Conservation (phyloP, 2,329 filamentous ascomycete genomes). For the Colletotrichum costaricense region DNA sequence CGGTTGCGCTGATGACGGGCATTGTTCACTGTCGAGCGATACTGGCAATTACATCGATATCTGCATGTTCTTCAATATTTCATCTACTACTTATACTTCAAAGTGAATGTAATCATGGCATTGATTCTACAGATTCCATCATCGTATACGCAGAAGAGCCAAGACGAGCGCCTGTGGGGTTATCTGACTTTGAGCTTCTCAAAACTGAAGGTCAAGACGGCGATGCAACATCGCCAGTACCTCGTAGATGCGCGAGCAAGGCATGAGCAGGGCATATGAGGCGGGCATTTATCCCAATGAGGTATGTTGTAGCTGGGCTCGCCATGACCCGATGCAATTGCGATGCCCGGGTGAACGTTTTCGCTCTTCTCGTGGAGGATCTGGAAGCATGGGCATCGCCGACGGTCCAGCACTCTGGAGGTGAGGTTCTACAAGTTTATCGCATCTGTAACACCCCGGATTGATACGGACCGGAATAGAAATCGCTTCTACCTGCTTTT, state of each 20-base stretch:
- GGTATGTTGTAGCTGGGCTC: constrained; percentile 1
- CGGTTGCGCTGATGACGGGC: neutral
- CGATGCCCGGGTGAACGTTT: constrained; percentile 14
- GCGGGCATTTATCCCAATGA: neutral
- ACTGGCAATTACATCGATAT: neutral
- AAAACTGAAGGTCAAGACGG: constrained; percentile 11
- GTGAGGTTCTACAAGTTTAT: too few relatives aligned
- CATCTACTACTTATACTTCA: neutral
- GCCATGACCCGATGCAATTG: neutral
- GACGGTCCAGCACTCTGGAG: neutral
- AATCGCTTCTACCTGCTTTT: neutral
- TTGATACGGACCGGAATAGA: neutral
- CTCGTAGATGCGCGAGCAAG: neutral
- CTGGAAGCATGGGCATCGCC: neutral
- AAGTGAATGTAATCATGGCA: too few relatives aligned
- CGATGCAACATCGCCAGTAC: neutral
- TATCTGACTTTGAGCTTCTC: neutral
- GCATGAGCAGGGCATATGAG: neutral
- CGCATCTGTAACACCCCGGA: too few relatives aligned
- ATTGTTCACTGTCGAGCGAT: neutral
- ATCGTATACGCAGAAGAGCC: neutral
- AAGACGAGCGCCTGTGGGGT: constrained; percentile 11
- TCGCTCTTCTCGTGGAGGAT: neutral
- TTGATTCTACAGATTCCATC: neutral
- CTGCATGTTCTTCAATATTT: neutral